phyloP scores from a whole-genome alignment of 805 yeast species.

The Hanseniaspora nectarophila region DNA sequence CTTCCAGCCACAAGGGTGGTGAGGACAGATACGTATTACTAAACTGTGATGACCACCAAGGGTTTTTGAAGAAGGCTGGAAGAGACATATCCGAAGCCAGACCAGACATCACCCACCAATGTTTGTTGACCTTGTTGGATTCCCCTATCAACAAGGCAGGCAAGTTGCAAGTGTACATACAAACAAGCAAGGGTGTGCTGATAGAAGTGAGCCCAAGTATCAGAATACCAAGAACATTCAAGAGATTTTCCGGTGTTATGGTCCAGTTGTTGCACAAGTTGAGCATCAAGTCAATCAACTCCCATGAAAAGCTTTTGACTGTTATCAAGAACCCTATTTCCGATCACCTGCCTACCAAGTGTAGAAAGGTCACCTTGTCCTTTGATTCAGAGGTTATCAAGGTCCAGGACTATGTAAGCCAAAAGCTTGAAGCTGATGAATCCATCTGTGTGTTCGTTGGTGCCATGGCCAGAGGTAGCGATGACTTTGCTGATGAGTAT shows the following conservation, averaged over 20 bases:
- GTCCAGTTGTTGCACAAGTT: conserved; percentile 88
- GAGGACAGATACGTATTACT: conserved; percentile 87
- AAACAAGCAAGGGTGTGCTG: conserved; percentile 87
- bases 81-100: conserved; percentile 96
- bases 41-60: conserved; percentile 98
- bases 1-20: conserved; percentile 29
- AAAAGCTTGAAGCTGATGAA: conserved; percentile 70
- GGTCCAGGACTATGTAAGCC: conserved; percentile 72
- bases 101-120: conserved; percentile 98
- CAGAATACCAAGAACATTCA: conserved; percentile 95
- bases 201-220: conserved; percentile 93
- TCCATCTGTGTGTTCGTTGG: conserved; percentile 97
- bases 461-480: conserved; percentile 98
- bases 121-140: conserved; percentile 83
- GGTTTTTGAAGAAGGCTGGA: conserved; percentile 85
- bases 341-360: conserved; percentile 90
- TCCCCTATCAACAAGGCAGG: conserved; percentile 99
- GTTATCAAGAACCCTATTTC: conserved; percentile 96
- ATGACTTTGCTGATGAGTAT: conserved; percentile 91
- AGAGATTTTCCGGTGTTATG: conserved; percentile 95
- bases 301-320: conserved; percentile 84
- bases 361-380: conserved; percentile 83
- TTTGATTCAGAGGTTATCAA: conserved; percentile 81
- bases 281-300: conserved; percentile 85
- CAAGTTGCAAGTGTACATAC: conserved; percentile 87